These are phyloP conservation scores for Endocalyx cinctus DNA, from an alignment of 2,329 filamentous ascomycete species.

Conservation along the genomic window DNA sequence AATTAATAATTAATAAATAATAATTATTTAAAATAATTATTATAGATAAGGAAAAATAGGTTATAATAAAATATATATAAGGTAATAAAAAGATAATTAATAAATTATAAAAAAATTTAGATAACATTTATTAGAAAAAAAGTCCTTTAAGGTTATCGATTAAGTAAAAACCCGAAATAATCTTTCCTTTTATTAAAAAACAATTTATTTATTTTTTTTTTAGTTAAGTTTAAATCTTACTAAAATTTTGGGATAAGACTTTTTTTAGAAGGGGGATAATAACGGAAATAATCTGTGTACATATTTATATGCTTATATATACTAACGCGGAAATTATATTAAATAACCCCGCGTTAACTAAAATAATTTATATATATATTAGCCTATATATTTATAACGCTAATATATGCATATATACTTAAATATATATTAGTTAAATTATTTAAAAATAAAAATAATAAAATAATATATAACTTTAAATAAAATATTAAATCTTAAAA, in stretches of 20 bases:
- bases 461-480: neutral
- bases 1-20: neutral
- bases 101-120: neutral
- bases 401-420: neutral
- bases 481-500: neutral
- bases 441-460: neutral
- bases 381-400: neutral
- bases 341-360: neutral
- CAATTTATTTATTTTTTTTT: neutral
- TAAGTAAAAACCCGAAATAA: neutral
- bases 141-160: neutral
- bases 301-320: neutral
- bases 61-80: neutral
- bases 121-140: neutral
- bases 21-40: neutral
- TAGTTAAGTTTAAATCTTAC: neutral
- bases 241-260: neutral
- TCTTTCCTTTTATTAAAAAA: constrained; percentile 1
- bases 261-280: neutral
- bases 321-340: neutral
- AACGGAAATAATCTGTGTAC: neutral
- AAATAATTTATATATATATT: neutral
- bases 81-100: neutral
- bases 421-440: neutral
- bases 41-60: no score